Evolutionary conservation across 2,329 filamentous ascomycete genomes (phyloP), one percentile per base, ranked within the genome.

Genomic region (Cercospora beticola): DNA sequence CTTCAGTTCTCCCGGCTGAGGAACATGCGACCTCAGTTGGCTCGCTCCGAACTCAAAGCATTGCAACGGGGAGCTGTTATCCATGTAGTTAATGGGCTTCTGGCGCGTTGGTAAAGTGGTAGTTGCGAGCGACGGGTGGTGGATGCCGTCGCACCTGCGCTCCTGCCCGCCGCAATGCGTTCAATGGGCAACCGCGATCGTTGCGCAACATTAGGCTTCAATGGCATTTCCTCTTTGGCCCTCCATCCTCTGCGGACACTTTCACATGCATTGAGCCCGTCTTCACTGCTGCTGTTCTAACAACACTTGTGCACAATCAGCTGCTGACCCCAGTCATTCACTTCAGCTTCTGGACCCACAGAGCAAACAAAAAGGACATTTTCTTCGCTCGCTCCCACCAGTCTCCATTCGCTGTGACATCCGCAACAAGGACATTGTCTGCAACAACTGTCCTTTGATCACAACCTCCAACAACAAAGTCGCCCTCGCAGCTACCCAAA

Each of bases 301-400:
- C 28, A 16, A 8, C 8, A 30, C 56, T n/a, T 30, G 28, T 59
- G 28, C 56, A 59, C 26, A 36, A 21, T 18, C 56, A 59, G 56
- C 56, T 59, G 28, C 56, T 28, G 16, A 7, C 56, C 10, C 31
- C 56, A 28, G 28, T 21, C 56, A 36, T 59, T 59, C 56, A 59
- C 56, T 59, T 59, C 49, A 56, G 23, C 49, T 56, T 56, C 23
- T 56, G 49, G 56, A 59, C 56, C 16, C 56, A 59, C n/a, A 31
- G 28, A 28, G 16, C 56, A 10, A 21, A n/a, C 28, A 36, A 36
- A 31, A 23, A 23, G 6, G n/a, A 28, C 30, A 5, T 59, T 36
- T 36, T 16, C 10, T 59, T 21, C 30, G 16, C 56, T 21, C 14
- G 16, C 56, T 12, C 8, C 56, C 31, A 33, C 30, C 30, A n/a